Evolutionary conservation across 179 eudicot species (phyloP), one percentile per base, ranked within the genome.

Genomic region (Beta lomatogona): DNA sequence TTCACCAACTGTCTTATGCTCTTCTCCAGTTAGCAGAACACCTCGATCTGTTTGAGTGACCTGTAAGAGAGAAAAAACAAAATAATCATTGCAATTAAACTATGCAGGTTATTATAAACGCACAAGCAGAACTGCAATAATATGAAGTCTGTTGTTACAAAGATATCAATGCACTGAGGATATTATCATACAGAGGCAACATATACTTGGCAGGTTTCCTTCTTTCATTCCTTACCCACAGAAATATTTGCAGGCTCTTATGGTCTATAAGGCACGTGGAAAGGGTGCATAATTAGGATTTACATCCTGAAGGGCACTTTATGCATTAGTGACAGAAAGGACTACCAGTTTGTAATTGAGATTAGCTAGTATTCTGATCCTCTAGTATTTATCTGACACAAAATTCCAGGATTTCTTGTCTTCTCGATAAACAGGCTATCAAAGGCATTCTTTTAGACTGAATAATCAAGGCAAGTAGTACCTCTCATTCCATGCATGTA

Each of bases 1-100:
- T 91, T 91, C 92, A 80, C 91, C 99, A 77, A 95, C 98, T 79
- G 83, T 85, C 83, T 85, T 82, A 79, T 94, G 99, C 75, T 92
- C 92, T 58, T 91, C 93, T n/a, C 79, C 80, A 73, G 90, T 82
- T 16, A 95, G 88, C 79, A 83, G 48, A 75, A 91, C 99, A 78
- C 99, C 99, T 78, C 98, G 83, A 85, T 95, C 99, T 71, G 99
- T 87, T 83, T 90, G 82, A 59, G 80, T 70, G 50, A 95, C 98
- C 98, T 95, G 70, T 84, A 79, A 28, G 81, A 71, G 52, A 46
- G 82, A 70, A 25, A 25, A 25, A 25, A 52, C 28, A 48, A 61
- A 65, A 66, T 25, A 80, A 77, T 77, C 13, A 28, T 16, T 55
- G 58, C 59, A 14, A 48, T 28, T 16, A 55, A 21, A 28, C 53